These are phyloP conservation scores for Abelmoschus esculentus DNA, from an alignment of 345 rosid species.

Conservation along the genomic window DNA sequence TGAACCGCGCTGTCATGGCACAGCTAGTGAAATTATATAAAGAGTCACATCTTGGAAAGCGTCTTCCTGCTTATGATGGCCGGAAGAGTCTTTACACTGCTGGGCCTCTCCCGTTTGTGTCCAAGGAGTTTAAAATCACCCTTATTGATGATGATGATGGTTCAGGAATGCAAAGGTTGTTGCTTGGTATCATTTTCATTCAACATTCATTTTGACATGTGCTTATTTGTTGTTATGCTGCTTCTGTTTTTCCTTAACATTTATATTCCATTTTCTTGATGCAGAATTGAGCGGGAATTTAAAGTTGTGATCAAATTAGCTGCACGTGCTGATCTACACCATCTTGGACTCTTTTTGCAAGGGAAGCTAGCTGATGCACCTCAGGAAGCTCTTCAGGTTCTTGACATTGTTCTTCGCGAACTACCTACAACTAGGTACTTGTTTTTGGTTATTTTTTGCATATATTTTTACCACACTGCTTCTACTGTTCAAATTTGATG, in stretches of 20 bases:
- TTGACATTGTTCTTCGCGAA: constrained; percentile 94
- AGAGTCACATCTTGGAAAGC: constrained; percentile 76
- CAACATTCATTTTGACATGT: background rate
- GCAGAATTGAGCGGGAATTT: constrained; percentile 73
- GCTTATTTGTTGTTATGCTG: background rate
- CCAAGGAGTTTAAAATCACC: constrained; percentile 65
- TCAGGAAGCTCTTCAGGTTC: constrained; percentile 93
- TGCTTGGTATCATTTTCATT: background rate
- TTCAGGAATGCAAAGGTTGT: constrained; percentile 59
- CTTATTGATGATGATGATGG: constrained; percentile 84
- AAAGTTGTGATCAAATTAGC: constrained; percentile 69
- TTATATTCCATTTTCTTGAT: background rate
- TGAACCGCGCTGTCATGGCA: constrained; percentile 83
- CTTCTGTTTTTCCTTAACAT: no score
- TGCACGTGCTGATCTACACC: constrained; percentile 90
- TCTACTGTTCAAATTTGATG: background rate
- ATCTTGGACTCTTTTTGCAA: constrained; percentile 68
- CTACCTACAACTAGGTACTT: constrained; percentile 62
- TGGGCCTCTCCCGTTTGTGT: constrained; percentile 74
- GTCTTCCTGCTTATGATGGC: constrained; percentile 95
- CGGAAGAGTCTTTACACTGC: constrained; percentile 89
- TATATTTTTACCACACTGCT: background rate
- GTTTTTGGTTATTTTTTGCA: constrained; percentile 14
- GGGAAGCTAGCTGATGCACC: constrained; percentile 94
- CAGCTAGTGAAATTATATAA: constrained; percentile 47